These are phyloP conservation scores for Phytophthora pistaciae DNA, from an alignment of 352 stramenopile species.

Conservation along the genomic window DNA sequence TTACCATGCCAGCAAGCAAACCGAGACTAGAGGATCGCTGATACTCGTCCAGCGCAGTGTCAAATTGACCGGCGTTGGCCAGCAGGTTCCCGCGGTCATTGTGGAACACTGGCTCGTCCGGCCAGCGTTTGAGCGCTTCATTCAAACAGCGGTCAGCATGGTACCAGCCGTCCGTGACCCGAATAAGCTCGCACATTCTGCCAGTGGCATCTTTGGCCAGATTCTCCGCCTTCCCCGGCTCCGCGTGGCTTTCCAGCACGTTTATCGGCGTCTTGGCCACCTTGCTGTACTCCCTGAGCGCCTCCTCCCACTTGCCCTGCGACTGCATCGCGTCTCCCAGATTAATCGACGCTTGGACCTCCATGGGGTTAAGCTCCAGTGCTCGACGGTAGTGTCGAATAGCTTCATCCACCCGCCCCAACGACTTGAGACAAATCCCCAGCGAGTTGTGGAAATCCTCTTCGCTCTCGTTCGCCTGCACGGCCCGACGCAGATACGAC, in stretches of 20 bases:
- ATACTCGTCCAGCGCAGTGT: slow-evolving; percentile 66
- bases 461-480: slow-evolving; percentile 54
- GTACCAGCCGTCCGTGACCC: slow-evolving; percentile 53
- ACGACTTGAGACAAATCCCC: slow-evolving; percentile 55
- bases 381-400: slow-evolving; percentile 58
- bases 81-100: slow-evolving; percentile 73
- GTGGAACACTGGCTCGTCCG: slow-evolving; percentile 59
- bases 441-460: slow-evolving; percentile 64
- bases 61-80: slow-evolving; percentile 59
- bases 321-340: slow-evolving; percentile 58
- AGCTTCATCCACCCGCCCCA: slow-evolving; percentile 51
- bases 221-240: slow-evolving; percentile 25
- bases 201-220: slow-evolving; percentile 48
- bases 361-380: slow-evolving; percentile 59
- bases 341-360: slow-evolving; percentile 54
- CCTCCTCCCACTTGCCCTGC: slow-evolving; percentile 63
- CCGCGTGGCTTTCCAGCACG: slow-evolving; percentile 24
- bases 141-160: slow-evolving; percentile 64
- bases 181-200: slow-evolving; percentile 65
- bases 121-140: slow-evolving; percentile 58
- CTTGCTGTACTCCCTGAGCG: slow-evolving; percentile 61
- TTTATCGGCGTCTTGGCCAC: slow-evolving; percentile 36
- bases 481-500: slow-evolving; percentile 48
- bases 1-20: slow-evolving; percentile 59
- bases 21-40: slow-evolving; percentile 51